These are phyloP conservation scores for Penicillium paxilli DNA, from an alignment of 495 filamentous ascomycete genomes.

Conservation along the genomic window DNA sequence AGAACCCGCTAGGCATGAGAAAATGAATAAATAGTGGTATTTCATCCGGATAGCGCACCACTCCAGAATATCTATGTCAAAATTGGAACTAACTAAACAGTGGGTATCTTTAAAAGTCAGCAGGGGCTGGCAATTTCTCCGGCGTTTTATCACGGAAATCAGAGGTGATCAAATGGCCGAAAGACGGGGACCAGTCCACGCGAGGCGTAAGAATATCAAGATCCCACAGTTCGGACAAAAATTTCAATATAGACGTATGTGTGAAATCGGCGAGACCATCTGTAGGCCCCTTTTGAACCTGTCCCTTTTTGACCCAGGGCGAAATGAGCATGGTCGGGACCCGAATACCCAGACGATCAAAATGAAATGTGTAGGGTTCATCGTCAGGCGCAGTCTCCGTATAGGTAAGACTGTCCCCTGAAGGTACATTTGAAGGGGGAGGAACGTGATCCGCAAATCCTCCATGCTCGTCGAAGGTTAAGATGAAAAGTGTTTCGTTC, in stretches of 20 bases:
- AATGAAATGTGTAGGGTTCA: slow-evolving; percentile 44
- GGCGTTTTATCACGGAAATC: slow-evolving; percentile 32
- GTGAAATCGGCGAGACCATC: slow-evolving; percentile 39
- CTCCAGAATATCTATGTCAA: too few species aligned
- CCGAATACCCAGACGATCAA: slow-evolving; percentile 51
- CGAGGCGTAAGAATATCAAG: slow-evolving; percentile 41
- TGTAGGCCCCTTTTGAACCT: slow-evolving; percentile 38
- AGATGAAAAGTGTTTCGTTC: slow-evolving; percentile 50
- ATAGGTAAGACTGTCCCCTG: slow-evolving; percentile 43
- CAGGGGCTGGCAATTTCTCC: slow-evolving; percentile 23
- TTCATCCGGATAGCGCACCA: too few species aligned
- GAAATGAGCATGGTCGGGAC: slow-evolving; percentile 53
- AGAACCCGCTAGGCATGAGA: too few species aligned
- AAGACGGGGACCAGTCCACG: slow-evolving; percentile 46
- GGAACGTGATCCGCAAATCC: slow-evolving; percentile 53
- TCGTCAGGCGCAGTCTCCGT: slow-evolving; percentile 43
- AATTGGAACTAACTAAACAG: too few species aligned
- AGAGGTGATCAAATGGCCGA: slow-evolving; percentile 33
- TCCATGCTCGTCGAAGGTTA: slow-evolving; percentile 53
- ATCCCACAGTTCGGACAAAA: slow-evolving; percentile 43
- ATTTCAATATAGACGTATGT: slow-evolving; percentile 46
- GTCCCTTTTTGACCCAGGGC: slow-evolving; percentile 46
- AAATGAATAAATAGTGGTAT: too few species aligned
- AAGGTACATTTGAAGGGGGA: slow-evolving; percentile 42
- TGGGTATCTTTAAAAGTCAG: slow-evolving; percentile 17